phyloP scores from a whole-genome alignment of 2,329 filamentous ascomycete genomes.

The Colletotrichum somersetense region DNA sequence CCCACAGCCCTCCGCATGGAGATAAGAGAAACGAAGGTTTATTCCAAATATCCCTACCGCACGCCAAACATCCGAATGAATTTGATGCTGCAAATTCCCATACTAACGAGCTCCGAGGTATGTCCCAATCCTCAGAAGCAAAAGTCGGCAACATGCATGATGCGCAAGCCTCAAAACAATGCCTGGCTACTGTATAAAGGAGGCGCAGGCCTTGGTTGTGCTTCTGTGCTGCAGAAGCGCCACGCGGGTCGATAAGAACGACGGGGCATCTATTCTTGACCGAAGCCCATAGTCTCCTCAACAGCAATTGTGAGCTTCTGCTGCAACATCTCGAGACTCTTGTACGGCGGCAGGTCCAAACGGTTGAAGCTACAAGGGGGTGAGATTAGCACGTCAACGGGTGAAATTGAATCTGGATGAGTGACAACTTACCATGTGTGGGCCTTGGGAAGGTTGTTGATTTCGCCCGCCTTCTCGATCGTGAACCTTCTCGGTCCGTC shows the following conservation, averaged over 20 bases:
- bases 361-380: slow-evolving; percentile 84
- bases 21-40: slow-evolving; percentile 38
- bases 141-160: slow-evolving; percentile 14
- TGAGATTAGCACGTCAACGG: slow-evolving; percentile 43
- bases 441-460: slow-evolving; percentile 91
- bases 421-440: slow-evolving; percentile 86
- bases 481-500: slow-evolving; percentile 96
- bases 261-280: slow-evolving; percentile 81
- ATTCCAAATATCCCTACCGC: slow-evolving; percentile 41
- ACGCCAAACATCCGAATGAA: slow-evolving; percentile 42
- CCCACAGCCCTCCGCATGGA: slow-evolving; percentile 26
- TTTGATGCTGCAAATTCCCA: slow-evolving; percentile 38
- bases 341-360: slow-evolving; percentile 93
- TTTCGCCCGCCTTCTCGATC: slow-evolving; percentile 96
- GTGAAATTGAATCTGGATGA: neutral
- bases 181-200: slow-evolving; percentile 6
- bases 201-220: slow-evolving; percentile 7
- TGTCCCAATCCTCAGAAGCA: slow-evolving; percentile 3
- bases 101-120: slow-evolving; percentile 26
- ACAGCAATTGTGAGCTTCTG: slow-evolving; percentile 96
- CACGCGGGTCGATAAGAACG: neutral
- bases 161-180: slow-evolving; percentile 13
- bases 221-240: neutral
- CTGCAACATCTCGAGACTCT: slow-evolving; percentile 85
- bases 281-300: slow-evolving; percentile 98